Base-by-base conservation (phyloP, 179 eudicot genomes). In the Heliamphora pulchella region DNA sequence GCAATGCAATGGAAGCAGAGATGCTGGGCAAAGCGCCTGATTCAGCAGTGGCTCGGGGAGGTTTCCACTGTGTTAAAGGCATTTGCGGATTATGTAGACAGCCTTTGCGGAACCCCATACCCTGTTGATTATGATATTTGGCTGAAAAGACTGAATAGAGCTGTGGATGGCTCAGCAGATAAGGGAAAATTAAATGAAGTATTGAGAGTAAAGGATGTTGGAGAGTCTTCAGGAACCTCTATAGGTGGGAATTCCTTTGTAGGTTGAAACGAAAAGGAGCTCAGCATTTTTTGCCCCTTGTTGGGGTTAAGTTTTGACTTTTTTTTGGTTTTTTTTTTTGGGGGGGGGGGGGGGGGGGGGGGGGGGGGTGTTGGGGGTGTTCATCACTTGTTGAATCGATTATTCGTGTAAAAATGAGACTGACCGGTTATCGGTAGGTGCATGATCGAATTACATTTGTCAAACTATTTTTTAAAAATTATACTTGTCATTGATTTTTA, bases 41-140 rank as follows among this genome's bases (percentile, higher is more conserved):
- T 94, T 67, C 98, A 94, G 83, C 90, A 88, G 84, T 83, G 86
- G 53, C 83, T 94, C 0, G 94, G 98, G 48, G 94, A 92, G 77
- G 89, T 94, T 58, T 94, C 98, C 2, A 86, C 98, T 14, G 80
- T 92, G 47, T 80, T 94, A 74, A 94, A 94, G 87, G 98, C 98
- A n/a, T 92, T 92, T 78, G 92, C 94, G 43, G 98, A 93, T 84
- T 94, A 94, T 55, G 91, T 92, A 1, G 98, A 91, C 84, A 88
- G 90, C 58, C 87, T 94, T 3, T 90, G 94, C 82, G 97, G 98
- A 78, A 94, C 98, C 15, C 92, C 98, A 0, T 94, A 92, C 58
- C 91, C 91, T 0, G 89, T 94, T n/a, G 97, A 94, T 80, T 91
- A 89, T 18, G 97, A 91, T 78, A 87, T 90, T 47, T 94, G 98